Evolutionary conservation across 441 rosid species (phyloP).

Genomic region (Monsonia emarginata): DNA sequence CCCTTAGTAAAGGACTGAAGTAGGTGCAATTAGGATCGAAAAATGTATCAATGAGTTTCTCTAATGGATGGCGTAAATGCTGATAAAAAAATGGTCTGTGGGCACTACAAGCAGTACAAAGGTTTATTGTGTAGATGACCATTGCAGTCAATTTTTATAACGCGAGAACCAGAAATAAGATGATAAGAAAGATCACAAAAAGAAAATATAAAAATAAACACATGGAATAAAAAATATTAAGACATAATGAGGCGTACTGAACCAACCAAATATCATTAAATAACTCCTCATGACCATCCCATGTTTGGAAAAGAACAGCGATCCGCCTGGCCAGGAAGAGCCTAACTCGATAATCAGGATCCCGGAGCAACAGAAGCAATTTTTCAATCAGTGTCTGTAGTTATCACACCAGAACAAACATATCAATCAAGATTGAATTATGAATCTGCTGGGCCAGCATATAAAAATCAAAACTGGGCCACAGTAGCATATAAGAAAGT

Average conservation of each 20-base stretch:
- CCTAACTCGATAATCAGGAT: conserved; percentile 92
- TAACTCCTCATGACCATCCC: conserved; percentile 96
- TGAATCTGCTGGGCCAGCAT: too few relatives aligned
- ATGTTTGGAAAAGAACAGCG: conserved; percentile 86
- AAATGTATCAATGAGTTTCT: too few relatives aligned
- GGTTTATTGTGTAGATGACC: not conserved
- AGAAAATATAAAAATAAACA: not conserved
- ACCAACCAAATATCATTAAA: conserved; percentile 86
- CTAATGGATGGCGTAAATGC: too few relatives aligned
- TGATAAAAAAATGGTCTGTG: not conserved
- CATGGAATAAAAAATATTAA: not conserved
- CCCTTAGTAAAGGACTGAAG: too few relatives aligned
- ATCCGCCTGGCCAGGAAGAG: conserved; percentile 55
- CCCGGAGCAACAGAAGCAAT: conserved; percentile 56
- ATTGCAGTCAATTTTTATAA: not conserved
- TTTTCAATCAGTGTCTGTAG: conserved; percentile 74
- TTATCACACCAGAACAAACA: conserved; percentile 18
- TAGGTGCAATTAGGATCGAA: too few relatives aligned
- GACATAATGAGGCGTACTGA: conserved; percentile 5
- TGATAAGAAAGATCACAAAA: not conserved
- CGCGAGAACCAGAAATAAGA: not conserved
- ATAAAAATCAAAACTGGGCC: too few relatives aligned
- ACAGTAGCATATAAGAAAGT: not conserved
- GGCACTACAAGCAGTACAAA: not conserved
- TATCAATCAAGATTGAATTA: conserved; percentile 1